Base-by-base conservation (phyloP, 345 rosid genomes). In the Gossypium ekmanianum region DNA sequence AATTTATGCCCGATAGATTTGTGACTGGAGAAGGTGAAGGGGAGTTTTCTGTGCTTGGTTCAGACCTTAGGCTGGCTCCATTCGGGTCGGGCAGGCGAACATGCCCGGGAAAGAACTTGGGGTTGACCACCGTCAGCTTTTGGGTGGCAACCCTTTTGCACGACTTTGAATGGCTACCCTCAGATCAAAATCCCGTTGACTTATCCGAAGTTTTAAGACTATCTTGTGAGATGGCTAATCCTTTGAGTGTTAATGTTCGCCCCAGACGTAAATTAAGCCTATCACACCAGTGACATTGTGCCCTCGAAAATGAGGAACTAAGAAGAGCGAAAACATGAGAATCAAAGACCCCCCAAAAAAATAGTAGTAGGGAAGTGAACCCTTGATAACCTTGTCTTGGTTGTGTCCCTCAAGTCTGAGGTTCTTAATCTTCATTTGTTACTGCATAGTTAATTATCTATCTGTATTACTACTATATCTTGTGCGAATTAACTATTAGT, bases 71-170 rank as follows among this genome's bases (percentile, higher is more conserved):
- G 73, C 81, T 92, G 41, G 98, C 98, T 0, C 98, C 98, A 9
- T 94, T 94, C 59, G 98, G 98, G 43, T 92, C 98, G 41, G 97
- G 98, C 41, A 85, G 96, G 61, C 76, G 98, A 67, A 74, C 79
- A 17, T 94, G 98, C 61, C 98, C 98, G 0, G 98, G 98, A 0
- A 94, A 92, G 83, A 80, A 80, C 57, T 65, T 91, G 76, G 98
- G 90, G 9, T 65, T 93, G 44, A 78, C 89, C 1, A 89, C 95
- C 10, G 97, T 91, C 71, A 85, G 71, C 44, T 86, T 84, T 44
- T 93, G 95, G 97, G 83, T 86, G 7, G 98, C 95, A 0, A 77
- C 83, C 9, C 71, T 93, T 14, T n/a, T 93, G 59, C 95, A 90
- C 22, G 94, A 91, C 78, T 90, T 81, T 74, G 79, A 85, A 71